Percentiles rank a stretch among this genome's conserved stretches.
These are phyloP conservation scores for Globomyces pollinis-pini DNA, from an alignment of 192 early-diverging fungal species.

Conservation along the genomic window DNA sequence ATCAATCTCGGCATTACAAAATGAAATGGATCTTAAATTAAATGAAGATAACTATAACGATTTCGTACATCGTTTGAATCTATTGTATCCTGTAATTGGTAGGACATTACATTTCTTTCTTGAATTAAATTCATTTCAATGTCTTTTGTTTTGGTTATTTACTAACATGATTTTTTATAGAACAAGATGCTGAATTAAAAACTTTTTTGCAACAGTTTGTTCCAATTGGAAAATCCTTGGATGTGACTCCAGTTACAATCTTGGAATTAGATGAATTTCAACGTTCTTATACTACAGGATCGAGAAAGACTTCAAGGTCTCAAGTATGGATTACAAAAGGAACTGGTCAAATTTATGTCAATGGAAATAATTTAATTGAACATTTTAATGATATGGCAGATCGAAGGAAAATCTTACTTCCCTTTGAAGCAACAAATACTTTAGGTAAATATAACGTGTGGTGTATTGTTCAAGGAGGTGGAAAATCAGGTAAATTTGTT, in stretches of 20 bases:
- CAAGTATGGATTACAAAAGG: slow-evolving; percentile 67
- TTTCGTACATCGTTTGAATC: slow-evolving; percentile 36
- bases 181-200: not conserved
- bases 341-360: slow-evolving; percentile 56
- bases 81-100: slow-evolving; percentile 29
- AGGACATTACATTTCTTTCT: too few relatives aligned
- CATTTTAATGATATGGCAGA: slow-evolving; percentile 69
- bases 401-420: slow-evolving; percentile 62
- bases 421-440: slow-evolving; percentile 57
- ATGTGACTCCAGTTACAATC: not conserved
- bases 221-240: not conserved
- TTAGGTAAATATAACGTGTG: slow-evolving; percentile 83
- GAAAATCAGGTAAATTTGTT: slow-evolving; percentile 49
- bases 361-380: slow-evolving; percentile 60
- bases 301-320: slow-evolving; percentile 74
- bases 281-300: slow-evolving; percentile 64
- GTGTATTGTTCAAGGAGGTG: slow-evolving; percentile 71
- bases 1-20: slow-evolving; percentile 20
- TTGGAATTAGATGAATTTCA: slow-evolving; percentile 58
- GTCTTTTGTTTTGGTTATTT: slow-evolving; percentile 3
- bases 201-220: slow-evolving; percentile 7
- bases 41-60: slow-evolving; percentile 19
- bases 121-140: too few relatives aligned
- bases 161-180: not conserved
- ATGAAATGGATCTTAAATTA: slow-evolving; percentile 20